These are phyloP conservation scores for Colletotrichum sp. DNA, from an alignment of 2,329 filamentous ascomycete genomes.

Conservation along the genomic window DNA sequence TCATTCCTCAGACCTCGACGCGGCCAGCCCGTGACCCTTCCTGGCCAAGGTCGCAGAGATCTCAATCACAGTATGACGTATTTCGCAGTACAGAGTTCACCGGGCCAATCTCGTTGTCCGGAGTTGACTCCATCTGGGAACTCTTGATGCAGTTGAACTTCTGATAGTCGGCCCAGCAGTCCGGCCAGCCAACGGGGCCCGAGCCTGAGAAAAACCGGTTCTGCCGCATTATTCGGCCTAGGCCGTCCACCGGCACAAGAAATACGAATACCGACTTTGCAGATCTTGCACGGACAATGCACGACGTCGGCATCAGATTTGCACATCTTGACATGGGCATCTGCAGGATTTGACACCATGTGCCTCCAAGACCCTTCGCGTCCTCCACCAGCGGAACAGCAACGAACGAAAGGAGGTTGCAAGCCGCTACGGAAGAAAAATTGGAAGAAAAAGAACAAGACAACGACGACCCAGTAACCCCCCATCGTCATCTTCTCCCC, in stretches of 20 bases:
- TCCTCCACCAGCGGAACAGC: constrained; percentile 7
- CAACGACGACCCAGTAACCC: constrained; percentile 2
- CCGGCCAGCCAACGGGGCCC: constrained; percentile 9
- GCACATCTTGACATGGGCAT: background rate
- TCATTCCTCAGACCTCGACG: constrained; percentile 3
- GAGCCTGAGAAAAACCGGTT: constrained; percentile 1
- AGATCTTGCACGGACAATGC: background rate
- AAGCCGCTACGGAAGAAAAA: background rate
- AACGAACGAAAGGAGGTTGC: constrained; percentile 7
- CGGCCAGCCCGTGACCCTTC: background rate
- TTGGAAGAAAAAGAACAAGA: background rate
- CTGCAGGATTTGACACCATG: background rate
- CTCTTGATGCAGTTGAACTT: background rate
- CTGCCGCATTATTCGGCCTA: constrained; percentile 4
- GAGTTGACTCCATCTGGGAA: background rate
- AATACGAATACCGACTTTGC: background rate
- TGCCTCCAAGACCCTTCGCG: background rate
- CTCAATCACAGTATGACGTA: constrained; percentile 9
- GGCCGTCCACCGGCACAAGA: background rate
- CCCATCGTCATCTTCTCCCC: constrained; percentile 22
- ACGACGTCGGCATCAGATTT: background rate
- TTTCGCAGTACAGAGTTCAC: background rate
- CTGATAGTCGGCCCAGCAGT: constrained; percentile 1
- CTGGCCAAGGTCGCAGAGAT: background rate
- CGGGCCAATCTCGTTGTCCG: background rate